Evolutionary conservation across 441 rosid genomes (phyloP).

Genomic region (Brassica balearica): DNA sequence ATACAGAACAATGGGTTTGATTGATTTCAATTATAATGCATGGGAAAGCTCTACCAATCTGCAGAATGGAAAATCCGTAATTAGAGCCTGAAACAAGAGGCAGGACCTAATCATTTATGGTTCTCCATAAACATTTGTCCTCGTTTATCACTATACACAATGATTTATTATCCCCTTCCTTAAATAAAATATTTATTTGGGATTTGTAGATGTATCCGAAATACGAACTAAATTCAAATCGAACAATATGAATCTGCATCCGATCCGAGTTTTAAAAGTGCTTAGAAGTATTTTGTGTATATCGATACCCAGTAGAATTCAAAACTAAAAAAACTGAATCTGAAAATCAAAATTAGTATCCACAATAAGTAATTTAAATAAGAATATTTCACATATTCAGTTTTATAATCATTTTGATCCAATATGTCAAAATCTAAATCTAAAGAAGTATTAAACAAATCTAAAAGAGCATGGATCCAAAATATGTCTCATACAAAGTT

Average conservation of each 20-base stretch:
- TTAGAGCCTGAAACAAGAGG: neutral
- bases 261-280: no score
- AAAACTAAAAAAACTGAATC: neutral
- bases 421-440: neutral
- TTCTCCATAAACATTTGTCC: constrained; percentile 26
- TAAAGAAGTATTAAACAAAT: neutral
- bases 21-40: constrained; percentile 9
- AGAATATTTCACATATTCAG: neutral
- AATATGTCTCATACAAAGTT: neutral
- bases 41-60: constrained; percentile 12
- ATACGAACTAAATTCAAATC: neutral
- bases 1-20: neutral
- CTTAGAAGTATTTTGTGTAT: neutral
- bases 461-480: neutral
- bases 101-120: neutral
- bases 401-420: neutral
- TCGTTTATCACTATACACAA: neutral
- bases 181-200: neutral
- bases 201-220: neutral
- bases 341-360: neutral
- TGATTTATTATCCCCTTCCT: neutral
- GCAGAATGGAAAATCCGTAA: neutral
- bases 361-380: no score
- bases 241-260: neutral
- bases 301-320: neutral